Evolutionary conservation across 2,329 filamentous ascomycete species (phyloP), one percentile per base, ranked within the genome.

Genomic region (Cyphellophora attinorum): DNA sequence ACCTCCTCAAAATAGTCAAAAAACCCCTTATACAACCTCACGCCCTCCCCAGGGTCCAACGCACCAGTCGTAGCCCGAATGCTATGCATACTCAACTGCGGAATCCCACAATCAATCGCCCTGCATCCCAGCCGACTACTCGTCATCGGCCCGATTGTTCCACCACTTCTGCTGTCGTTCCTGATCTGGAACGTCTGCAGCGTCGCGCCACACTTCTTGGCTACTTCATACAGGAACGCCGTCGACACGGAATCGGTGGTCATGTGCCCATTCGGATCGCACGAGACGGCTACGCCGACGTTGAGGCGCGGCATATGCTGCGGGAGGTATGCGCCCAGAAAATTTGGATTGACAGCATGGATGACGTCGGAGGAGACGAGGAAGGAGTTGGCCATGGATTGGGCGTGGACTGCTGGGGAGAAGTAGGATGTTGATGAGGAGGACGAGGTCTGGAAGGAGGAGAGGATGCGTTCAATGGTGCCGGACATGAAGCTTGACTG

Each of bases 291-390:
- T 19, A 95, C 72, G 21, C 91, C 91, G 19, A 91, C 76, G 56
- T 98, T 98, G 35, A 98, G 74, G 39, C 83, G 74, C 1, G 91
- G 89, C 2, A 84, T 70, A 61, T 98, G 91, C 50, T 84, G 80
- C 37, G 83, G 73, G 12, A 95, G 77, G 62, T 96, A 96, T 17
- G 74, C 76, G 45, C 70, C 70, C 0, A 85, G 64, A 67, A 96
- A 98, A 65, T 96, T 96, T 39, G 91, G 91, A 64, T 95, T 89
- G 6, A 88, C 82, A 27, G 89, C 85, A 60, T 96, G 91, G 4
- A 80, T 91, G 37, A 98, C 91, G 55, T 98, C 91, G 15, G 85
- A 85, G 2, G 84, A 93, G 38, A 95, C 73, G 43, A 96, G 71
- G 73, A 95, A 96, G 12, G 83, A 93, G 57, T 85, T 85, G 29